Base-by-base conservation (phyloP, 371 early-diverging fungal species). In the Lichtheimia ornata region DNA sequence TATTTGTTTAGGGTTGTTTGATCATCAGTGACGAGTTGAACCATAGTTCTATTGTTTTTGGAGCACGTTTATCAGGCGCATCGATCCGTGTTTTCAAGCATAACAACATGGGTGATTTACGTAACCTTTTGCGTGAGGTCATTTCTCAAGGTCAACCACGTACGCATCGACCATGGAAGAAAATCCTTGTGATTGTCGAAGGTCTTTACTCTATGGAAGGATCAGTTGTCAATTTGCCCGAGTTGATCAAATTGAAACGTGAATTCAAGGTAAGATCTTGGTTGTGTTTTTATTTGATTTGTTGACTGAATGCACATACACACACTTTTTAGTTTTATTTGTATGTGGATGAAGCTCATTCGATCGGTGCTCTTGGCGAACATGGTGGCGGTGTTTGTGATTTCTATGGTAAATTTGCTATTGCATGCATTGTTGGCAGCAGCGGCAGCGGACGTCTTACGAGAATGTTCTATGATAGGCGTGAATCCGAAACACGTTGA, bases 151-250 rank as follows among this genome's bases (percentile, higher is more conserved):
- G 99, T 22, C 99, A 99, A 76, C 99, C 99, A 28, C 88, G 96
- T 50, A 99, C 98, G 1, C 98, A 98, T 75, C 90, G 98, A 35
- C 95, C 98, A 12, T 99, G 99, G 99, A 96, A 96, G 74, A 98
- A 97, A 84, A 98, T 99, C 67, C 74, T 99, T 63, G 92, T 99
- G 6, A 85, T 99, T 40, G 95, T 99, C 17, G 99, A 99, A 77
- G 99, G 99, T 53, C 83, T 99, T 27, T 99, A 89, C 61, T 97
- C 98, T 13, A 99, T 99, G 99, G 99, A 99, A 74, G 99, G 99
- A 45, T 90, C 92, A 56, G 91, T 97, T 73, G 88, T 91, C 59
- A 88, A 92, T 56, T 76, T 99, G 59, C 94, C 94, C 50, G 93
- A 93, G 63, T 84, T 99, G 30, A 77, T 99, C 47, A 94, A 87